Base-by-base conservation (phyloP, 176 grass and related monocot genomes). In the Avena atlantica region DNA sequence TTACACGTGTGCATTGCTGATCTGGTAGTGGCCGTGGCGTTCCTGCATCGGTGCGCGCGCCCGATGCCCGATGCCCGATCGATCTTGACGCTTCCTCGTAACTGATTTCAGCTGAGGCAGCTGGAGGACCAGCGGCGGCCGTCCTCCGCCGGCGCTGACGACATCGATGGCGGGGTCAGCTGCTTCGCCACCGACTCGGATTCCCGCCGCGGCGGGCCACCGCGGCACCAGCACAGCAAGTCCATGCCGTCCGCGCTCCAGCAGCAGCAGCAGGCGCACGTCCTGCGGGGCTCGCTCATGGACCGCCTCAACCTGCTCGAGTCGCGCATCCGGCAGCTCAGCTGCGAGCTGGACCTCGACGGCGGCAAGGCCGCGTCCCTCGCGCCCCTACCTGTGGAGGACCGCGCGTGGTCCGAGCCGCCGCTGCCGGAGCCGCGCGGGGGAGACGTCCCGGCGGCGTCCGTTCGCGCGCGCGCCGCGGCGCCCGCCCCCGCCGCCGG, bases 241-340 rank as follows among this genome's bases (percentile, higher is more conserved):
- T 89, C 87, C 0, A 61, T 89, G 80, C 84, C 91, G 0, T 60
- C 87, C 87, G 84, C 84, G 45, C 87, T 92, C 49, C 80, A 78
- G 70, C 70, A 88, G 67, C 67, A 44, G 72, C n/a, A 75, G 72
- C 45, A 75, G 4, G 70, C 70, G 70, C 34, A 74, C 60, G 72
- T 75, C 68, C 37, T 72, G 36, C 50, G 65, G 60, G 87, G 66
- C 79, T 8, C 76, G 36, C 87, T 92, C 74, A 92, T 87, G 91
- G 87, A 90, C 62, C 87, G 84, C 70, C 91, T 92, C 59, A 80
- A 87, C 87, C 74, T 92, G 80, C 91, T 89, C 3, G 84, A 92
- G 87, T 84, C 91, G 0, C 87, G 87, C 19, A 87, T 92, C 81
- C 59, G 52, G 83, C 91, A 92, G 91, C 74, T 92, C 74, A 87